phyloP scores from a whole-genome alignment of 805 yeast species.

The Pichia heedii region DNA sequence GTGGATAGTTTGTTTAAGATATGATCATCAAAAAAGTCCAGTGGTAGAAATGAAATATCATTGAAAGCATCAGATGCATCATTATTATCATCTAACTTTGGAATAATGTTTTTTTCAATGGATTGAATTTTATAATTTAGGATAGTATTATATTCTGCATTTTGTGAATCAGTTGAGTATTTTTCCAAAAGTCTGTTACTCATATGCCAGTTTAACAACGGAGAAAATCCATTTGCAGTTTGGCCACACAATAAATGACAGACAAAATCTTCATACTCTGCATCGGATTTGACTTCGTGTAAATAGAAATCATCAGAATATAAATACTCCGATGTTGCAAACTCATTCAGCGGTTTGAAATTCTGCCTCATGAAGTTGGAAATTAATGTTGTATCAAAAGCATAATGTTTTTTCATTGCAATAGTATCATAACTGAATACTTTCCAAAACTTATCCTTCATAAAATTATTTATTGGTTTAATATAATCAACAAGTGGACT shows the following conservation, averaged over 20 bases:
- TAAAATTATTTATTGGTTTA: background rate
- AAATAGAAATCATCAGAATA: conserved; percentile 1
- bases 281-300: background rate
- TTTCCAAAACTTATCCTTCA: background rate
- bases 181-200: background rate
- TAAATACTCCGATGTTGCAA: background rate
- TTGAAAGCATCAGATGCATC: background rate
- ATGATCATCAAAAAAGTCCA: too few relatives aligned
- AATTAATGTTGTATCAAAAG: background rate
- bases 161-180: background rate
- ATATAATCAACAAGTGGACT: background rate
- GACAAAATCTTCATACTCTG: background rate
- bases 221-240: background rate
- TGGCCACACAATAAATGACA: background rate
- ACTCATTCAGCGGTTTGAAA: background rate
- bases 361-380: background rate
- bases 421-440: background rate
- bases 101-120: background rate
- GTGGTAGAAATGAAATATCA: too few relatives aligned
- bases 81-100: background rate
- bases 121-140: background rate
- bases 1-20: too few relatives aligned
- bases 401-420: background rate
- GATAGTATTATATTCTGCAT: background rate
- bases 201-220: background rate